Evolutionary conservation across 768 basidiomycete genomes (phyloP), one percentile per base, ranked within the genome.

Genomic region (Symmetrospora coprosmae): DNA sequence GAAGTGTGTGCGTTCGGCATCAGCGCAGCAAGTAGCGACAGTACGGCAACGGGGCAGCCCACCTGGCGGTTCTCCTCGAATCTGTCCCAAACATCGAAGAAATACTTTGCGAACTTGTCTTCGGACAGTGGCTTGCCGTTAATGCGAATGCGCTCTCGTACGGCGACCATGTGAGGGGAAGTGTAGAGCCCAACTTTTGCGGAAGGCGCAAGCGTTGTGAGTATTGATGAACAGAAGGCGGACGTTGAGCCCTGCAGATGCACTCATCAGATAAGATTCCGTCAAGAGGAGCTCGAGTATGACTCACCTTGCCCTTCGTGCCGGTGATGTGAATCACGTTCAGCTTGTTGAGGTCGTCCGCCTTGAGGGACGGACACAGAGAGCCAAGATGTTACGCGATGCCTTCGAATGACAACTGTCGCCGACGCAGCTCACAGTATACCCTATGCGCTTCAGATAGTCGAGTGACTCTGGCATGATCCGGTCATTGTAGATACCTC

Each of bases 31-130:
- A 31, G 8, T 21, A 52, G 7, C 21, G 21, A 4, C n/a, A 16
- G 48, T n/a, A 31, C 25, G 7, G 50, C 19, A 34, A 39, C 9
- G n/a, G 13, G 39, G 25, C 5, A 9, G 70, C 76, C 39, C 67
- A 90, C 89, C 66, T 74, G 72, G 35, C 78, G 74, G 64, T 85
- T 84, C 39, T 71, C 67, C 49, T 83, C 77, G 8, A 96, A 76
- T 61, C 76, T 79, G 68, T 96, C 85, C 92, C 92, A 99, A 0
- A 97, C 85, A 67, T 96, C 85, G 67, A 89, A 99, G 74, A 97
- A 97, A 71, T 84, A 94, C 69, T 79, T 82, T 13, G 89, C 78
- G 72, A 99, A 99, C 33, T 81, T 73, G 16, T 84, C 82, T 70
- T 97, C 92, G 1, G 87, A 85, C 60, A 99, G 74, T 0, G 94